Percentiles rank a stretch among this genome's conserved stretches.
These are phyloP conservation scores for Saccharomycopsis guyanensis DNA, from an alignment of 805 yeast species.

Conservation along the genomic window DNA sequence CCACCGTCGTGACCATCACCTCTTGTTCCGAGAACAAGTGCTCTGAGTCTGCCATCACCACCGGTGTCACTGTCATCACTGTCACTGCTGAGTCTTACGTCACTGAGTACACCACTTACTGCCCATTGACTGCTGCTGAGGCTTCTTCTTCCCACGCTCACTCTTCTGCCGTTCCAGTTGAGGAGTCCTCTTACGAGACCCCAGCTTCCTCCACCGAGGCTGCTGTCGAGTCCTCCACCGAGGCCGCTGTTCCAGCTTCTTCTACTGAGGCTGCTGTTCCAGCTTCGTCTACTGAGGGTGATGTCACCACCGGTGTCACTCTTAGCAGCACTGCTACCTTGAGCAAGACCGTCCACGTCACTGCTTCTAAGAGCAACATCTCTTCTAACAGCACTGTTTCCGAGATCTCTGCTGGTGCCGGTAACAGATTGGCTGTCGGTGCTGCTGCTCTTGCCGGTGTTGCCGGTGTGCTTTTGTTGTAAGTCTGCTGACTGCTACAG, in stretches of 20 bases:
- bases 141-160: slow-evolving; percentile 10
- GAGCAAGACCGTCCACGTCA: neutral
- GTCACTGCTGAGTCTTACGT: slow-evolving; percentile 17
- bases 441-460: slow-evolving; percentile 27
- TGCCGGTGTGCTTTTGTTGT: slow-evolving; percentile 26
- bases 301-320: neutral
- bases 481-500: slow-evolving; percentile 8
- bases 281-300: neutral
- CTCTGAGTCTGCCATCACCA: slow-evolving; percentile 20
- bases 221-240: slow-evolving; percentile 1
- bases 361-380: neutral
- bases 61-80: slow-evolving; percentile 23
- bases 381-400: neutral
- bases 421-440: slow-evolving; percentile 20
- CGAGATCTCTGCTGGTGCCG: slow-evolving; percentile 18
- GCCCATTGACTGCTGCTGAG: slow-evolving; percentile 25
- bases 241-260: slow-evolving; percentile 11
- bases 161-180: slow-evolving; percentile 11
- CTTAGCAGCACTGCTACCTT: neutral
- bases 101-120: slow-evolving; percentile 33
- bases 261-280: slow-evolving; percentile 7
- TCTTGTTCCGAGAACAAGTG: slow-evolving; percentile 16
- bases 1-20: slow-evolving; percentile 16
- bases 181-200: slow-evolving; percentile 16
- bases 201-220: slow-evolving; percentile 17